phyloP scores from a whole-genome alignment of 176 grass and related monocot species.

The Pontederia crassipes region DNA sequence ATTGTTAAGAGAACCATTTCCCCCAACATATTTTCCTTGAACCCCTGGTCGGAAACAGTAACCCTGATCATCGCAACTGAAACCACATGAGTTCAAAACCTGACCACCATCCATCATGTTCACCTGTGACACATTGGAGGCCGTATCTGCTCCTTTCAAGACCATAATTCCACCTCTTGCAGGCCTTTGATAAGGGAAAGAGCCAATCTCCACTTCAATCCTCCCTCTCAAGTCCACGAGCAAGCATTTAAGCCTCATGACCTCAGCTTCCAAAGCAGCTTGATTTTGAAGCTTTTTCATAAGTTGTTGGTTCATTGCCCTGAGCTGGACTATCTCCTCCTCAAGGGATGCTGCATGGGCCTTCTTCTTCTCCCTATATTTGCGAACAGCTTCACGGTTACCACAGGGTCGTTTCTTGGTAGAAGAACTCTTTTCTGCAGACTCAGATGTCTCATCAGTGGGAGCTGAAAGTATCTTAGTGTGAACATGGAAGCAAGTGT shows the following conservation, averaged over 20 bases:
- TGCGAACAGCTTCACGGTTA: slow-evolving; percentile 77
- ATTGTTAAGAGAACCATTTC: background rate
- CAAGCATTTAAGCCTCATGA: slow-evolving; percentile 50
- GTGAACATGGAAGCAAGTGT: slow-evolving; percentile 71
- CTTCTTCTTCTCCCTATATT: slow-evolving; percentile 95
- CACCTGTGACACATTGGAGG: background rate
- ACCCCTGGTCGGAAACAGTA: background rate
- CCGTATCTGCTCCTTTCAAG: background rate
- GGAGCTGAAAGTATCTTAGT: slow-evolving; percentile 40
- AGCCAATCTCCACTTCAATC: slow-evolving; percentile 57
- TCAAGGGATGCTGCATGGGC: slow-evolving; percentile 72
- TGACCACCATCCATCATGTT: background rate
- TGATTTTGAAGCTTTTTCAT: slow-evolving; percentile 50
- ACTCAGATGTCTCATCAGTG: background rate
- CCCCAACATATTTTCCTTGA: background rate
- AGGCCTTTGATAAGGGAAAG: slow-evolving; percentile 32
- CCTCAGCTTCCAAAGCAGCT: slow-evolving; percentile 50
- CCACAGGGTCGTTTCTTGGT: slow-evolving; percentile 36
- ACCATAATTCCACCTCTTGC: too few relatives aligned
- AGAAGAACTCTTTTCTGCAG: background rate
- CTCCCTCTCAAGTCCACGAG: slow-evolving; percentile 55
- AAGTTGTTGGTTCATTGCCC: slow-evolving; percentile 55
- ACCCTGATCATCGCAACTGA: background rate
- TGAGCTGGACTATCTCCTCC: slow-evolving; percentile 68
- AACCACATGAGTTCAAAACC: background rate